Evolutionary conservation across 768 basidiomycete genomes (phyloP).

Genomic region (Pulveroboletus sp.): DNA sequence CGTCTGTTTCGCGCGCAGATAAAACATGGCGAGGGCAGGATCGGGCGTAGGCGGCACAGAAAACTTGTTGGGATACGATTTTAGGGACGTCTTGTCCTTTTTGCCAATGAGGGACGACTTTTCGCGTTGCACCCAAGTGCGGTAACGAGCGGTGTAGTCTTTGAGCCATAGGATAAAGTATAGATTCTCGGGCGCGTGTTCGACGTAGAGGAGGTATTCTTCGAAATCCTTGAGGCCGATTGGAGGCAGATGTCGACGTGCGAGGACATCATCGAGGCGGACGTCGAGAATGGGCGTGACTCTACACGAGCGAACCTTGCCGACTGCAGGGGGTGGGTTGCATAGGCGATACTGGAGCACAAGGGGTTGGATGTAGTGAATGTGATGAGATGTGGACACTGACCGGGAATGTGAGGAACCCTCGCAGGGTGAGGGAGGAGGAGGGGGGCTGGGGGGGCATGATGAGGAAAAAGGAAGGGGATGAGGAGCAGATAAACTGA

Average conservation of each 20-base stretch:
- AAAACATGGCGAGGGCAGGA: constrained; percentile 69
- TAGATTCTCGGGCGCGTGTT: constrained; percentile 73
- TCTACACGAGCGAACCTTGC: constrained; percentile 65
- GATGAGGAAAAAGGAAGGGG: not conserved
- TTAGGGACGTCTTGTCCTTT: constrained; percentile 41
- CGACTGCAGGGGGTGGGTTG: constrained; percentile 65
- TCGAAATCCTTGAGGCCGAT: constrained; percentile 75
- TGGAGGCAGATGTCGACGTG: constrained; percentile 76
- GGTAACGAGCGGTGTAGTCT: constrained; percentile 59
- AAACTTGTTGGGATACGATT: constrained; percentile 32
- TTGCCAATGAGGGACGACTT: constrained; percentile 26
- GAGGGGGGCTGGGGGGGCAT: not conserved
- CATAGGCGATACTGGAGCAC: constrained; percentile 46
- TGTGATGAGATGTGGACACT: constrained; percentile 1
- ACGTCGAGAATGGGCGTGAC: constrained; percentile 69
- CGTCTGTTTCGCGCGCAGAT: constrained; percentile 74
- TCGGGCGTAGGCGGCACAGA: constrained; percentile 37
- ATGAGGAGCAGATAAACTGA: constrained; percentile 10
- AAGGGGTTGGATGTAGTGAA: not conserved
- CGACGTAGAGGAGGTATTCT: constrained; percentile 81
- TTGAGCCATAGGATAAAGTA: constrained; percentile 83
- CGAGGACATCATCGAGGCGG: constrained; percentile 70
- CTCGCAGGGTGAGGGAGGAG: constrained; percentile 26
- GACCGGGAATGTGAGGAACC: constrained; percentile 40
- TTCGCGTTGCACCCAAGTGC: constrained; percentile 37